Base-by-base conservation (phyloP, 139 green algal genomes). In the Chlorella sp. region DNA sequence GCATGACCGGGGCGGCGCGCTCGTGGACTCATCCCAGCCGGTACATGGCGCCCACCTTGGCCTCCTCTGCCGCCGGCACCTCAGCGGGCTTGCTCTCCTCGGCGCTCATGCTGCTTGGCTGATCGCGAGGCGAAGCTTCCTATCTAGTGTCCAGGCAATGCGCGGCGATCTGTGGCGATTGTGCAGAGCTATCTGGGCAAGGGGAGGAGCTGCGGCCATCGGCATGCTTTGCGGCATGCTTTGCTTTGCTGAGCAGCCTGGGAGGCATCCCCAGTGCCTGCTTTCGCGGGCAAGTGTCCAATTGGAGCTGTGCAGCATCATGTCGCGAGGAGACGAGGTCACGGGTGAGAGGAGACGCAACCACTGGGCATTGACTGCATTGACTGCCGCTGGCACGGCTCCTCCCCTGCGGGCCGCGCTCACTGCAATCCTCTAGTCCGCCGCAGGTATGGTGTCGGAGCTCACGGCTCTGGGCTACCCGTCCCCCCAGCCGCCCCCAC, bases 41-140 rank as follows among this genome's bases (percentile, higher is more conserved):
- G 14, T 71, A 14, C 64, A 71, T 26, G 7, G 32, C 73, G 69
- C 86, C n/a, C 53, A 88, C 88, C 88, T 91, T 91, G 79, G 81
- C 66, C 42, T 88, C 77, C 88, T 91, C 88, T 39, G 53, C 66
- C n/a, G 71, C n/a, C n/a, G 30, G 42, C 16, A 37, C 76, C 79
- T 83, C 81, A 48, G 42, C 76, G 40, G 83, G 83, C 84, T 88
- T 76, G 64, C 60, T 53, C 66, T 88, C 84, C 66, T 76, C 39
- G 7, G 68, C 42, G 19, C 26, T 64, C 68, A 53, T 81, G 40
- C 0, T 87, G 60, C 3, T 57, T 57, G 48, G 48, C 48, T 57
- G 48, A 57, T 57, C 48, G 48, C 48, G 48, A 9, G 48, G 48
- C 48, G 48, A 5, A 9, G 48, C 48, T 57, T 57, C 48, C 48